A percentile compares a stretch with the other conserved stretches of the same genome.
phyloP scores from a whole-genome alignment of 768 basidiomycete genomes.

The Amanita jacksonii region DNA sequence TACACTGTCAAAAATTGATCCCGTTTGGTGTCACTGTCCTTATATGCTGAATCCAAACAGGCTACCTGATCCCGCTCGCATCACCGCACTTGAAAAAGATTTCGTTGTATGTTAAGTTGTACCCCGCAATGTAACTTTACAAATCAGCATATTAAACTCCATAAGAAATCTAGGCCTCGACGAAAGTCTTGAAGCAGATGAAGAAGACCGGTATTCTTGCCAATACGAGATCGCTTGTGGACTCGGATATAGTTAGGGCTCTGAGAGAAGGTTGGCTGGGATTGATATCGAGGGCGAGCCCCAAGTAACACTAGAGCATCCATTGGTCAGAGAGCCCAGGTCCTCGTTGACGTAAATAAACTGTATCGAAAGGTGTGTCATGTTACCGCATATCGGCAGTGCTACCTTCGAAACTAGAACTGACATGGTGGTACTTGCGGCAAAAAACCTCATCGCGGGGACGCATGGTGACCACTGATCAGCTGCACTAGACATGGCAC shows the following conservation, averaged over 20 bases:
- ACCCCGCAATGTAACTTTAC: not conserved
- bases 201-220: conserved; percentile 76
- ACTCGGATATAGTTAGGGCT: conserved; percentile 82
- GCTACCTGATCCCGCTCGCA: conserved; percentile 32
- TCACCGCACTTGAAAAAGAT: conserved; percentile 21
- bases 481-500: conserved; percentile 27
- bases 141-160: conserved; percentile 14
- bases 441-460: conserved; percentile 56
- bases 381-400: conserved; percentile 88
- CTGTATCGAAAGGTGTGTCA: conserved; percentile 44
- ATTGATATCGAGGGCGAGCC: conserved; percentile 91
- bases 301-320: conserved; percentile 59
- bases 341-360: too few relatives aligned
- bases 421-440: conserved; percentile 74
- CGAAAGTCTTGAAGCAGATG: conserved; percentile 71
- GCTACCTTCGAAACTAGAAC: conserved; percentile 79
- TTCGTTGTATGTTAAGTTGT: conserved; percentile 16
- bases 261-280: conserved; percentile 69
- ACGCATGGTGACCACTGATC: conserved; percentile 46
- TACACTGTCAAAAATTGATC: conserved; percentile 64
- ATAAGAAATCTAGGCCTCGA: conserved; percentile 54
- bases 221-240: conserved; percentile 79
- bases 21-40: conserved; percentile 74
- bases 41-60: conserved; percentile 57
- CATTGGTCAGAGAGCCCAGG: conserved; percentile 70